Base-by-base conservation (phyloP, 345 rosid genomes). In the Gossypium australe region DNA sequence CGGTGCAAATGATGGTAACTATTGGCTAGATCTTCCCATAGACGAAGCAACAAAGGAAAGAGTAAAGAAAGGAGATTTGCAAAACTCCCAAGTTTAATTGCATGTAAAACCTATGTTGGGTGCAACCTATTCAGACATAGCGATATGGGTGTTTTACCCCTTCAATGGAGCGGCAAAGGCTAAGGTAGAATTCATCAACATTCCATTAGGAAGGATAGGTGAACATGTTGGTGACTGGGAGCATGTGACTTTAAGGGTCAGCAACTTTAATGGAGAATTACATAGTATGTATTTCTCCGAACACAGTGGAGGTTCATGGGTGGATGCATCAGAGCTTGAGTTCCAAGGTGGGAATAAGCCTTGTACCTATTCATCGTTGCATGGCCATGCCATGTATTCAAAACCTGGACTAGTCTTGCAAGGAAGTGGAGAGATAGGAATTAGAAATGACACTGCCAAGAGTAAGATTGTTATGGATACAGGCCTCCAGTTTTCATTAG, bases 51-150 rank as follows among this genome's bases (percentile, higher is more conserved):
- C 67, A 0, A 88, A 82, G 65, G 97, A 89, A 49, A 85, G 80
- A 62, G 88, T 91, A 3, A 89, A 88, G 82, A 88, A 83, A 74
- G 98, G 98, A 44, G 88, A 92, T 64, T 47, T 92, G 53, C 65
- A 72, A 72, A 83, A 76, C 60, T 65, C 82, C 7, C 75, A 84
- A 71, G 94, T 83, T 16, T 89, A 92, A 64, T 70, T 91, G 17
- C 97, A 94, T 13, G 58, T 87, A 24, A 94, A 94, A 78, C 94
- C 97, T 29, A 88, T 89, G 90, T 67, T 88, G 0, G 97, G 98
- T 3, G 94, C 87, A 47, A 88, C 98, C 1, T 92, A 85, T 79
- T 86, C 97, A 0, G 97, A 94, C 74, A 75, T 94, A 62, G 86
- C 81, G 1, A 63, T 85, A 12, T 94, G 98, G 98, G 62, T 92